Conservation (phyloP, 2,329 filamentous ascomycete species). For the Fusarium chlamydosporum region DNA sequence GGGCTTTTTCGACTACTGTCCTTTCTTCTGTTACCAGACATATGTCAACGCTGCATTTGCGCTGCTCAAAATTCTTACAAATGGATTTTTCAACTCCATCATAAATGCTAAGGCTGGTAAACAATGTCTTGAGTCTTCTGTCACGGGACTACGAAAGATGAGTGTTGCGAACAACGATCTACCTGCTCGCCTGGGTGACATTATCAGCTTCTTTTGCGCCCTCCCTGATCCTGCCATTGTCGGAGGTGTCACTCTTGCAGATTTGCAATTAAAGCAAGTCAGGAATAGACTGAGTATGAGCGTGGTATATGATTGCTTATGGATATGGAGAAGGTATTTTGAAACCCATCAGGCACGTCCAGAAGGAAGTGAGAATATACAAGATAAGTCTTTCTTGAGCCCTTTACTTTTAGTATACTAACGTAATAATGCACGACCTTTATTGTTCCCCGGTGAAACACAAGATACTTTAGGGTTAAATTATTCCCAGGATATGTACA, state of each 20-base stretch:
- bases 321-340: background rate
- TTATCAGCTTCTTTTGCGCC: slow-evolving; percentile 3
- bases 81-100: background rate
- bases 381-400: background rate
- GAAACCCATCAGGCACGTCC: background rate
- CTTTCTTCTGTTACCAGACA: slow-evolving; percentile 6
- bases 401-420: background rate
- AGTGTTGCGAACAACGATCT: slow-evolving; percentile 3
- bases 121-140: background rate
- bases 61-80: background rate
- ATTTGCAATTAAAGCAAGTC: background rate
- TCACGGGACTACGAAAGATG: background rate
- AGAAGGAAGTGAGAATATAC: background rate
- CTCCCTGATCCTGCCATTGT: background rate
- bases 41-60: background rate
- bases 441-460: background rate
- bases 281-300: background rate
- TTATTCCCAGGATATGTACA: background rate
- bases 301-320: background rate
- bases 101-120: background rate
- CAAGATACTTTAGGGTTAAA: background rate
- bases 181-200: background rate
- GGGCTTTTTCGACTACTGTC: background rate
- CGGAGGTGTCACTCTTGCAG: background rate
- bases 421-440: background rate